Evolutionary conservation across 2,329 filamentous ascomycete genomes (phyloP).

Genomic region (Pseudogymnoascus sp.): DNA sequence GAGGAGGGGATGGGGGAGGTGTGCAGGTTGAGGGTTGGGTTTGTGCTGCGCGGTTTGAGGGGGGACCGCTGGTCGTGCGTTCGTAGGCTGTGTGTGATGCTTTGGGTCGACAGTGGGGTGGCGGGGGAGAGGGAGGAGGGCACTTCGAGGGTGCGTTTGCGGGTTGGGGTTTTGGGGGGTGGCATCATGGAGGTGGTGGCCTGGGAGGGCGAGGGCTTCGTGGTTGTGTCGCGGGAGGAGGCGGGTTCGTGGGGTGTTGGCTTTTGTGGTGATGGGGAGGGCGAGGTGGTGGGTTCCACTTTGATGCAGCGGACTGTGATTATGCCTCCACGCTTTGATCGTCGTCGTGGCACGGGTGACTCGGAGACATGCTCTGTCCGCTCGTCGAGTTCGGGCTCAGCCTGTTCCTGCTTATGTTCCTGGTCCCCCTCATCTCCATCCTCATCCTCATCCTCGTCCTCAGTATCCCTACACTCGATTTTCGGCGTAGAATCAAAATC

Average conservation of each 20-base stretch:
- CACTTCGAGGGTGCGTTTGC: background rate
- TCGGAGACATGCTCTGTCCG: background rate
- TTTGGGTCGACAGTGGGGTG: background rate
- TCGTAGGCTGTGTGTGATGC: background rate
- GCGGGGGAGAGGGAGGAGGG: slow-evolving; percentile 3
- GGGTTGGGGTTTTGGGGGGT: background rate
- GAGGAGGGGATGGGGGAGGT: background rate
- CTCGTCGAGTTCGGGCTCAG: background rate
- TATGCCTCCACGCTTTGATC: background rate
- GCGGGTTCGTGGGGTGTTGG: background rate
- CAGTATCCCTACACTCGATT: background rate
- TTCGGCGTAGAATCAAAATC: slow-evolving; percentile 19
- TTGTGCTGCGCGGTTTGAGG: background rate
- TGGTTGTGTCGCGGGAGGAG: background rate
- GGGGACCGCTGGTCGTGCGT: background rate
- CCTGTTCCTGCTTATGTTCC: background rate
- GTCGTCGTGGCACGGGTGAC: background rate
- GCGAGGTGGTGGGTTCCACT: background rate
- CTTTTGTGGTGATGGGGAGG: background rate
- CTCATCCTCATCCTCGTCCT: slow-evolving; percentile 1
- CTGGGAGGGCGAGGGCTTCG: background rate
- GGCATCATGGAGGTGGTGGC: background rate
- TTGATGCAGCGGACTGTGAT: slow-evolving; percentile 3
- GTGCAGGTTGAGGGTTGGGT: background rate
- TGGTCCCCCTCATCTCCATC: background rate